phyloP scores from a whole-genome alignment of 78 protist genomes.

The Tieghemostelium lacteum region DNA sequence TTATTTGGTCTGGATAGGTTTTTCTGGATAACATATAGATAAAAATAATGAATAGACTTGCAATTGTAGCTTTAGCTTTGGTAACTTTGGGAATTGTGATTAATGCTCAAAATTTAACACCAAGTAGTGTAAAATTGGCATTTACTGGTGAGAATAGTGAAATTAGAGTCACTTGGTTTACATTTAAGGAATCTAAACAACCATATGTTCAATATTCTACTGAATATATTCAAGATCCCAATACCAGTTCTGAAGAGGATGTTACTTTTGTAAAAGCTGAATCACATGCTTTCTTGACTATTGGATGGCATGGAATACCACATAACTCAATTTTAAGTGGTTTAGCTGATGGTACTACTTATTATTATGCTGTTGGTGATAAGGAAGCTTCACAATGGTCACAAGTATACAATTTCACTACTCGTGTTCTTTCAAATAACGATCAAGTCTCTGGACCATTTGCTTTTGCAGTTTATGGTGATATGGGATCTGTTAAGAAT shows the following conservation, averaged over 20 bases:
- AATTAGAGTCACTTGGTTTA: slow-evolving; percentile 44
- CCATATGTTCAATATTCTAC: slow-evolving; percentile 14
- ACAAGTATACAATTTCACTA: slow-evolving; percentile 32
- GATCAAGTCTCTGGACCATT: too few relatives aligned
- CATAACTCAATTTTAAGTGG: not conserved
- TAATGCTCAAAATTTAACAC: too few relatives aligned
- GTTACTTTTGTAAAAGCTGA: too few relatives aligned
- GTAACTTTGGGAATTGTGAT: too few relatives aligned
- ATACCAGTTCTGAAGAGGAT: not conserved
- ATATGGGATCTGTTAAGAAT: slow-evolving; percentile 44
- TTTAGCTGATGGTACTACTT: not conserved
- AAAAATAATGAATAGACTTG: too few relatives aligned
- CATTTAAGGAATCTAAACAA: not conserved
- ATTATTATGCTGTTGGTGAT: slow-evolving; percentile 45
- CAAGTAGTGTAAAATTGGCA: slow-evolving; percentile 11
- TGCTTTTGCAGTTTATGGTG: slow-evolving; percentile 15
- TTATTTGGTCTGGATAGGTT: too few relatives aligned
- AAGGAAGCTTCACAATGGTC: slow-evolving; percentile 5
- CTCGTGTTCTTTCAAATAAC: not conserved
- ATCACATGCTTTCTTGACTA: too few relatives aligned
- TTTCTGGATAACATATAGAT: too few relatives aligned
- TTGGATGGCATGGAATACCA: slow-evolving; percentile 35
- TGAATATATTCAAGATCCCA: not conserved
- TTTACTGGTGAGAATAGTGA: not conserved
- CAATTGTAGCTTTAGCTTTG: too few relatives aligned